Evolutionary conservation across 352 stramenopile genomes (phyloP), one percentile per base, ranked within the genome.

Genomic region (Phytophthora niederhauseri): DNA sequence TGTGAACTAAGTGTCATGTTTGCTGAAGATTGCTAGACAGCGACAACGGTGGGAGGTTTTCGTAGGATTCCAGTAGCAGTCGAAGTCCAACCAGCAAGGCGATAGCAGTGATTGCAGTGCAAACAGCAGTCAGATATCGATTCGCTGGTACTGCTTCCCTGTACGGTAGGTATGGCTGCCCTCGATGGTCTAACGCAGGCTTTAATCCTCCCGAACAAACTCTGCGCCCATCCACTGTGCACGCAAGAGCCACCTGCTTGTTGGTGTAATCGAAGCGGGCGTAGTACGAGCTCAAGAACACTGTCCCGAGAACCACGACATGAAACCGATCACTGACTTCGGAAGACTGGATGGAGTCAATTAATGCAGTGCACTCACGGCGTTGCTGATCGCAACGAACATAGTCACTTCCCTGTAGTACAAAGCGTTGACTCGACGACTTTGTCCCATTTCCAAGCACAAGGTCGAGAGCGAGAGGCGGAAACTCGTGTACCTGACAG

Each of bases 281-380:
- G 66, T 75, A 73, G 36, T 58, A 66, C 24, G 57, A 58, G 59
- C 66, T 57, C 19, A 69, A 72, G 55, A 75, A 75, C 12, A 69
- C 53, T 14, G 71, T 57, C 4, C 61, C 61, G 4, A 78, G 57
- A n/a, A 78, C 38, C 38, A 75, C 19, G 24, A 72, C 55, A 24
- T 59, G 46, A 12, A 67, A 26, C 4, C 57, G 28, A 30, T 57
- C 43, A n/a, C 28, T 59, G 53, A 75, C 52, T 64, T 72, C 56
- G 22, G 61, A 60, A 20, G 67, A 24, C 12, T 68, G 57, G 22
- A 70, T 61, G 12, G 17, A 11, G 20, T 72, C 70, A 22, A 75
- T 36, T 54, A 77, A 64, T 52, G 64, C 50, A 30, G 63, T 75
- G 26, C 62, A 73, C 36, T 72, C 58, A 26, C 36, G 59, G 12